Percentiles rank a stretch among this genome's conserved stretches.
Evolutionary conservation across 257 asterid species (phyloP).

Genomic region (Salvia splendens): DNA sequence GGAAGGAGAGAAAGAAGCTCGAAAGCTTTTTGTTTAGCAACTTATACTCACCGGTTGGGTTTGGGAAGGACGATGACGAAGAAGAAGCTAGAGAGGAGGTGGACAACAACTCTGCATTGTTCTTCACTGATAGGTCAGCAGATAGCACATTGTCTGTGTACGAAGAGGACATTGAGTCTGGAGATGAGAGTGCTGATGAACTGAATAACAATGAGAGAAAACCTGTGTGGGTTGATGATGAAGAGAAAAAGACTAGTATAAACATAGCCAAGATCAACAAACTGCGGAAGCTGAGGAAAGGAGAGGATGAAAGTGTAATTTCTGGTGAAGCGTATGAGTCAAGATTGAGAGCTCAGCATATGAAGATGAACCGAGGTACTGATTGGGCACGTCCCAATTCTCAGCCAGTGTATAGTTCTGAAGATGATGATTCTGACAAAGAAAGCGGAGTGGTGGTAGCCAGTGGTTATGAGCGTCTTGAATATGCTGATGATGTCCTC

Average conservation of each 20-base stretch:
- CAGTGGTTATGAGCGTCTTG: constrained; percentile 39
- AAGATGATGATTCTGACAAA: constrained; percentile 62
- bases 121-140: constrained; percentile 65
- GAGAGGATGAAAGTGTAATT: constrained; percentile 66
- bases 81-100: constrained; percentile 46
- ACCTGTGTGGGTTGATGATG: constrained; percentile 87
- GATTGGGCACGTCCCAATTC: constrained; percentile 75
- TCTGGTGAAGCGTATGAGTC: constrained; percentile 68
- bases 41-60: constrained; percentile 58
- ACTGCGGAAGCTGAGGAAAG: constrained; percentile 77
- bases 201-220: constrained; percentile 43
- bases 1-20: constrained; percentile 66
- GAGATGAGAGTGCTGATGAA: constrained; percentile 32
- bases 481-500: constrained; percentile 53
- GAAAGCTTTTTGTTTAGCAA: constrained; percentile 76
- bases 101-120: constrained; percentile 53
- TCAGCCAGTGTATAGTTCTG: constrained; percentile 46
- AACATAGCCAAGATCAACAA: constrained; percentile 79
- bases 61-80: constrained; percentile 55
- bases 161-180: constrained; percentile 50
- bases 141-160: constrained; percentile 57
- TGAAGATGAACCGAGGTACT: constrained; percentile 82
- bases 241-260: constrained; percentile 65
- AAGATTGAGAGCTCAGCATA: constrained; percentile 88
- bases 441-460: constrained; percentile 47